Evolutionary conservation across 257 asterid species (phyloP).

Genomic region (Paraleonurus japonicus): DNA sequence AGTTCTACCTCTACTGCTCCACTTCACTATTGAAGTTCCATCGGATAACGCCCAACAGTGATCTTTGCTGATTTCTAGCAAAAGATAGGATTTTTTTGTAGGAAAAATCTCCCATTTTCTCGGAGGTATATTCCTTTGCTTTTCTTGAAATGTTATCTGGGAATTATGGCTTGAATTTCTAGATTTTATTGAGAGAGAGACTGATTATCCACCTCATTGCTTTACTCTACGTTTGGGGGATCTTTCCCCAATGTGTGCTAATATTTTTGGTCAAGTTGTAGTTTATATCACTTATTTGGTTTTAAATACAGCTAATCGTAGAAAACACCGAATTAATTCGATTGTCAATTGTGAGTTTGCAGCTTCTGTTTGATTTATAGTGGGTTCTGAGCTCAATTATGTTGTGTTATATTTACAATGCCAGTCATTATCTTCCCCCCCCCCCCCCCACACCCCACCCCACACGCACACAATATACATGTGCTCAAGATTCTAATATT

Average conservation of each 20-base stretch:
- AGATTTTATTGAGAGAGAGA: constrained; percentile 4
- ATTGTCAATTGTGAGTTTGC: neutral
- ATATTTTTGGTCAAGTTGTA: neutral
- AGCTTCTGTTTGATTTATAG: constrained; percentile 12
- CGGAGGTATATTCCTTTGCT: constrained; percentile 15
- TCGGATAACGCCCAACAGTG: neutral
- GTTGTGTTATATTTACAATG: neutral
- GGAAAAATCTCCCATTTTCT: neutral
- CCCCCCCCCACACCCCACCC: neutral
- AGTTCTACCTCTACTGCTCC: neutral
- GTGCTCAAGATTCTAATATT: constrained; percentile 11
- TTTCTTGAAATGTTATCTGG: constrained; percentile 12
- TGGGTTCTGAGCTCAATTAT: constrained; percentile 1
- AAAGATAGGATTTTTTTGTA: neutral
- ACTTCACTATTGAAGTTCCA: constrained; percentile 2
- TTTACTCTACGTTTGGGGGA: neutral
- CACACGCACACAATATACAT: neutral
- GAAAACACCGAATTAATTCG: neutral
- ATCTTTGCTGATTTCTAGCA: neutral
- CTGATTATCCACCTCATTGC: neutral
- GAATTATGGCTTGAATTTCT: constrained; percentile 7
- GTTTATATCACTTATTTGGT: neutral
- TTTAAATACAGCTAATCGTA: neutral
- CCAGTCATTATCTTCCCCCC: neutral
- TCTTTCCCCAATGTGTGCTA: neutral